These are phyloP conservation scores for Irpex sp. DNA, from an alignment of 1,284 basidiomycete genomes.

Conservation along the genomic window DNA sequence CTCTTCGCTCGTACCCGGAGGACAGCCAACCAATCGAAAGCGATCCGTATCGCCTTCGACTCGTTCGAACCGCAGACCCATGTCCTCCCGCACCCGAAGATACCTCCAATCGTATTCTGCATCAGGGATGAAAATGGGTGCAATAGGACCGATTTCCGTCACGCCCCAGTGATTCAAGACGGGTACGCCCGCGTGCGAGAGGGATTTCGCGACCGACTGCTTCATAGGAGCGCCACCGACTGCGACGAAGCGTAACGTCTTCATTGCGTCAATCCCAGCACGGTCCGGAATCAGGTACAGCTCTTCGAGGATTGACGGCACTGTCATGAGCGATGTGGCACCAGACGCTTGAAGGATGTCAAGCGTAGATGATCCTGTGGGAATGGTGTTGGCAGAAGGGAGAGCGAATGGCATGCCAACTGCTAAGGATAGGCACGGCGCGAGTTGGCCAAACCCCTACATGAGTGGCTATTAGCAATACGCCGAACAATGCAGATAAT, in stretches of 20 bases:
- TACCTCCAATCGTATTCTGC: conserved; percentile 34
- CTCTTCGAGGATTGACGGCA: conserved; percentile 37
- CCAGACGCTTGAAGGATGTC: conserved; percentile 23
- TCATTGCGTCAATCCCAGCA: conserved; percentile 25
- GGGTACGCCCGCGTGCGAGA: conserved; percentile 30
- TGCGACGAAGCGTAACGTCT: conserved; percentile 29
- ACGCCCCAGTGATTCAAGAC: conserved; percentile 37
- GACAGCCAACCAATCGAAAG: conserved; percentile 26
- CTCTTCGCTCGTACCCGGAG: conserved; percentile 30
- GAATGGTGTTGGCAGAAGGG: conserved; percentile 30
- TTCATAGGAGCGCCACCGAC: conserved; percentile 38
- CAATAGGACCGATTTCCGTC: conserved; percentile 34
- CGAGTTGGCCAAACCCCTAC: conserved; percentile 33
- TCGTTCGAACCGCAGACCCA: conserved; percentile 19
- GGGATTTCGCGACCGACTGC: conserved; percentile 27
- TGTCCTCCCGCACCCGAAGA: conserved; percentile 32
- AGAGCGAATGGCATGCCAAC: conserved; percentile 33
- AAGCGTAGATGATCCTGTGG: conserved; percentile 30
- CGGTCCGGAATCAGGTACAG: conserved; percentile 23
- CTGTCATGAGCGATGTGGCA: conserved; percentile 31
- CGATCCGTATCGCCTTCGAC: conserved; percentile 23
- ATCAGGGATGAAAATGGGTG: conserved; percentile 28
- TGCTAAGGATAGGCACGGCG: conserved; percentile 30
- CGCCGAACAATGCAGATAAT: background rate
- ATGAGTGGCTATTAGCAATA: background rate